These are phyloP conservation scores for Rutstroemia sydowiana DNA, from an alignment of 2,329 filamentous ascomycete species.

Conservation along the genomic window DNA sequence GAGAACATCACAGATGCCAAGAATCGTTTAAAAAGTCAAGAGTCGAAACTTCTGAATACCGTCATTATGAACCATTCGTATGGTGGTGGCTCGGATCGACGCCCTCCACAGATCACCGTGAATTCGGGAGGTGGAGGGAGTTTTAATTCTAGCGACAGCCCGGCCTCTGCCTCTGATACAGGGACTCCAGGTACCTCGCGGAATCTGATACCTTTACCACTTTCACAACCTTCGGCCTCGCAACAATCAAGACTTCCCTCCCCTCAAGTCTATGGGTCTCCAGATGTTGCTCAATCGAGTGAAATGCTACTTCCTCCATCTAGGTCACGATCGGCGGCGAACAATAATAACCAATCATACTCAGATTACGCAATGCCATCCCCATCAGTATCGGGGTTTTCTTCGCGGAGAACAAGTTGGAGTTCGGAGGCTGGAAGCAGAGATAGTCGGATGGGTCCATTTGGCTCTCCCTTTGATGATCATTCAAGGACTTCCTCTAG, in stretches of 20 bases:
- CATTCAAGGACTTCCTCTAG: constrained; percentile 26
- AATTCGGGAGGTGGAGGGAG: constrained; percentile 52
- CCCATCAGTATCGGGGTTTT: constrained; percentile 38
- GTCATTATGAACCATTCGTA: constrained; percentile 9
- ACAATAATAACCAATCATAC: constrained; percentile 42
- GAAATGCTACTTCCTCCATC: constrained; percentile 44
- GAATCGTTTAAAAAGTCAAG: neutral
- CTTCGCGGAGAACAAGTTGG: constrained; percentile 58
- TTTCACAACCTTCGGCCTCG: constrained; percentile 11
- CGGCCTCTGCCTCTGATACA: constrained; percentile 26
- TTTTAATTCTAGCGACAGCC: constrained; percentile 32
- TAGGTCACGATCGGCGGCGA: constrained; percentile 32
- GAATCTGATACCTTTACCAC: constrained; percentile 23
- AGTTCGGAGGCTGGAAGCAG: constrained; percentile 50
- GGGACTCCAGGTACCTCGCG: constrained; percentile 25
- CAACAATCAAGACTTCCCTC: constrained; percentile 9
- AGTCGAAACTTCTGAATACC: neutral
- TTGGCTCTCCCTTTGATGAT: constrained; percentile 32
- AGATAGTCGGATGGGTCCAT: constrained; percentile 38
- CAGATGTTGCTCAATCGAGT: constrained; percentile 31
- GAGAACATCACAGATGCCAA: constrained; percentile 2
- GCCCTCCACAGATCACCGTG: constrained; percentile 53
- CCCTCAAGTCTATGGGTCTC: constrained; percentile 22
- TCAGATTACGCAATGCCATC: constrained; percentile 31
- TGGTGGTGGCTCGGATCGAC: constrained; percentile 8